Base-by-base conservation (phyloP, 306 rosid genomes). In the Glycine soja region DNA sequence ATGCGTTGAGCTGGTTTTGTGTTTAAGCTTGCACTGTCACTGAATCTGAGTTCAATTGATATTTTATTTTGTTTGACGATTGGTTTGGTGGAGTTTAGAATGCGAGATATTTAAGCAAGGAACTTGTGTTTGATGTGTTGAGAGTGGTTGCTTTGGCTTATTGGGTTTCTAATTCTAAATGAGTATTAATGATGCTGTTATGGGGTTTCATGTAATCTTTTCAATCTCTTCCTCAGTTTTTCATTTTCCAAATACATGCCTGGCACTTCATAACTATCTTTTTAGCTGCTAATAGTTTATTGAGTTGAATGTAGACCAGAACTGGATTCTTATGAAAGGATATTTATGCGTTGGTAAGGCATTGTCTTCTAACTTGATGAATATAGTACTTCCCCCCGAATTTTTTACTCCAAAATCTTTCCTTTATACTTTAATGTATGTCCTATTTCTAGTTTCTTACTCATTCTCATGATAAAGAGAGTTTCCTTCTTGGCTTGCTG, bases 1-100 rank as follows among this genome's bases (percentile, higher is more conserved):
- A 63, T 64, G 47, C 77, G 59, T 73, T 58, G 58, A 73, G 40
- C 69, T 74, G 85, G 11, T 76, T 78, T 36, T 67, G 74, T 72
- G 65, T 58, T 78, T 66, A 74, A 56, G 65, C 57, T 59, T 80
- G n/a, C 19, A n/a, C 40, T 73, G 59, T 70, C 57, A 58, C 68
- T 74, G 67, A 80, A 59, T 76, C 32, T 48, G 57, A 13, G 65
- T 80, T 75, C 73, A 46, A 52, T 65, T 50, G 64, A 43, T 83
- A 12, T 70, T 56, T 53, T 12, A 34, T 82, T 63, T 59, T 65
- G 70, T 72, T 70, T 53, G 56, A 36, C 71, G 45, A 51, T 32
- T 53, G 81, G 75, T 46, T 14, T 4, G 13, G 1, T 43, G 73
- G 56, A 64, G 74, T 73, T 67, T 70, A 38, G 61, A 47, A 70